Conservation (phyloP, 148 eudicot genomes). For the Chenopodium berlandieri region DNA sequence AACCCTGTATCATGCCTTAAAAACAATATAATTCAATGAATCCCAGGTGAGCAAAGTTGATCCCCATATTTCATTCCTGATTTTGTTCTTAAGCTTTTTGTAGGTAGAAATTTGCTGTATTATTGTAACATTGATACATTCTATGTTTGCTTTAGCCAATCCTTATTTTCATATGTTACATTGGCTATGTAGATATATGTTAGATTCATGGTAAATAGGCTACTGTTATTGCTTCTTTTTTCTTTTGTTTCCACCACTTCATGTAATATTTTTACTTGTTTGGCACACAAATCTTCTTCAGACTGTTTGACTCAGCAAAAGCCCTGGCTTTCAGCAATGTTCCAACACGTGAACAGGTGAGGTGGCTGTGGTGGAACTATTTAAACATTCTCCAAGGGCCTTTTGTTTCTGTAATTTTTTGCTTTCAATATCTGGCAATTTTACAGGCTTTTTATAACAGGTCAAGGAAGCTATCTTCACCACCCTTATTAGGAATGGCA, state of each 20-base stretch:
- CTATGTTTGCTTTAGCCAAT: background rate
- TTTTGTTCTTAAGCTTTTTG: background rate
- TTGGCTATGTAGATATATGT: background rate
- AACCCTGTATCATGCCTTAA: background rate
- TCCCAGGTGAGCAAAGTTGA: background rate
- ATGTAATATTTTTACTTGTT: conserved; percentile 4
- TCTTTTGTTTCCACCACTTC: background rate
- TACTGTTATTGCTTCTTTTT: background rate
- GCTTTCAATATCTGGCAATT: conserved; percentile 1
- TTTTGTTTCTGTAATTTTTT: background rate
- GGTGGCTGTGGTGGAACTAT: conserved; percentile 1
- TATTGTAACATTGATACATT: background rate
- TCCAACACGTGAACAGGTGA: conserved; percentile 83
- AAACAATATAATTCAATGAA: background rate
- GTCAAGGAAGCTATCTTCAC: conserved; percentile 88
- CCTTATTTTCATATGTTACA: background rate
- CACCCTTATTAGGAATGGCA: conserved; percentile 85
- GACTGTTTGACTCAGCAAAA: conserved; percentile 96
- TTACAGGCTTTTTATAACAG: conserved; percentile 36
- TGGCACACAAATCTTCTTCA: conserved; percentile 28
- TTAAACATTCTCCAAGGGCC: background rate
- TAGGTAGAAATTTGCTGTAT: background rate
- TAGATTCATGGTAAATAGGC: background rate
- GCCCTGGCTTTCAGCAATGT: conserved; percentile 87
- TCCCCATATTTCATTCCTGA: background rate